A percentile compares a stretch with the other conserved stretches of the same genome.
These are phyloP conservation scores for Yarrowia keelungensis DNA, from an alignment of 805 yeast genomes.

Conservation along the genomic window DNA sequence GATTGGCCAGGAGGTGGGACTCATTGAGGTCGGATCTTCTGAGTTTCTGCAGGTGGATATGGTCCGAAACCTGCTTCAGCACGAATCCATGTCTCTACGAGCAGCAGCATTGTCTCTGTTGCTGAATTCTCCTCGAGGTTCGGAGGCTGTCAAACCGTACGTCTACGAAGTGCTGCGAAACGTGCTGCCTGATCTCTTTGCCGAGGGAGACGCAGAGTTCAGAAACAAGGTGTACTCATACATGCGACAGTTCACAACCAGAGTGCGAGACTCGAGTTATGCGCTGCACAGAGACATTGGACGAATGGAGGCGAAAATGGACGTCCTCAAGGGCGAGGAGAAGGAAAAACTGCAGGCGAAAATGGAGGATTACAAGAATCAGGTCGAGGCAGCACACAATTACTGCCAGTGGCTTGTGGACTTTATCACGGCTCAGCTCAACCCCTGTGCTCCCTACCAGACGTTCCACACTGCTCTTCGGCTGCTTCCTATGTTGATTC, in stretches of 20 bases:
- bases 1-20: conserved; percentile 67
- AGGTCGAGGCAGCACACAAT: conserved; percentile 45
- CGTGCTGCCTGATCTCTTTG: conserved; percentile 59
- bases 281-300: conserved; percentile 60
- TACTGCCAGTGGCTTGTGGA: conserved; percentile 56
- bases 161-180: conserved; percentile 56
- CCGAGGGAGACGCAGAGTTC: conserved; percentile 71
- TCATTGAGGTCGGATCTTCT: conserved; percentile 57
- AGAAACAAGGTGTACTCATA: conserved; percentile 70
- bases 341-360: conserved; percentile 24
- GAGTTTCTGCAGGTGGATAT: conserved; percentile 43
- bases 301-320: conserved; percentile 51
- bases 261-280: conserved; percentile 74
- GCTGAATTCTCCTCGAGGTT: conserved; percentile 65
- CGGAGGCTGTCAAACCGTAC: conserved; percentile 60
- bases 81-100: conserved; percentile 55
- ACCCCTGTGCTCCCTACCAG: conserved; percentile 66
- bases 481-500: conserved; percentile 56
- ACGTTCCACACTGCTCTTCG: conserved; percentile 58
- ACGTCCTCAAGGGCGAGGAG: conserved; percentile 22
- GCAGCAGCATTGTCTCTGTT: conserved; percentile 66
- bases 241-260: conserved; percentile 64
- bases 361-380: conserved; percentile 38
- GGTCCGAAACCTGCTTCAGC: conserved; percentile 57
- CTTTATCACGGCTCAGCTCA: conserved; percentile 53